phyloP scores from a whole-genome alignment of 2,329 filamentous ascomycete species.

The Cercospora berteroae region DNA sequence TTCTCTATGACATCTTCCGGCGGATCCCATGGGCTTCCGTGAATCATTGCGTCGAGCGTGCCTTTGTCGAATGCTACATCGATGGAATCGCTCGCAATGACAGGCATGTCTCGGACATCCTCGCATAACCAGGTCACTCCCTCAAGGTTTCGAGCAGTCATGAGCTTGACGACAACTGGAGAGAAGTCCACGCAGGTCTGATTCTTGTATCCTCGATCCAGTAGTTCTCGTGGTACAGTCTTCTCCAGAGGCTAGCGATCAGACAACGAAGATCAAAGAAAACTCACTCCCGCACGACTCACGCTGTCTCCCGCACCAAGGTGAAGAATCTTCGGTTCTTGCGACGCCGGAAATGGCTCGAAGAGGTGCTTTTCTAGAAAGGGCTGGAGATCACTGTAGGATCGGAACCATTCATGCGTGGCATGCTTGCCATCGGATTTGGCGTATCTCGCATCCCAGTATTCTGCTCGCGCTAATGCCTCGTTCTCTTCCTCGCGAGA shows the following conservation, averaged over 20 bases:
- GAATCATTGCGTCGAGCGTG: slow-evolving; percentile 38
- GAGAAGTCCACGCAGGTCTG: slow-evolving; percentile 61
- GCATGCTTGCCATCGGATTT: slow-evolving; percentile 41
- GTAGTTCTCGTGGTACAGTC: slow-evolving; percentile 54
- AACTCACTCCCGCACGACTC: slow-evolving; percentile 8
- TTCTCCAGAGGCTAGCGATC: slow-evolving; percentile 30
- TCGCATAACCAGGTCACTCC: slow-evolving; percentile 52
- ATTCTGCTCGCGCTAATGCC: slow-evolving; percentile 37
- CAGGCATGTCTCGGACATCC: slow-evolving; percentile 54
- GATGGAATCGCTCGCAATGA: slow-evolving; percentile 44
- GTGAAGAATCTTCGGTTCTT: slow-evolving; percentile 52
- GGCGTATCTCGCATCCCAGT: slow-evolving; percentile 54
- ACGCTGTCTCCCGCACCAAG: slow-evolving; percentile 60
- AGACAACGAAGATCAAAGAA: background rate
- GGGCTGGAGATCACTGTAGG: slow-evolving; percentile 48
- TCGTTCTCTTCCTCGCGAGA: background rate
- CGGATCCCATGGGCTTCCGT: slow-evolving; percentile 35
- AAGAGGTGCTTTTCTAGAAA: slow-evolving; percentile 52
- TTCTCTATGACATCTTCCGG: slow-evolving; percentile 34
- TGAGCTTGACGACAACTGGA: slow-evolving; percentile 52
- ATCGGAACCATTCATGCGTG: slow-evolving; percentile 56
- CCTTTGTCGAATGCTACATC: slow-evolving; percentile 54
- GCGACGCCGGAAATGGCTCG: slow-evolving; percentile 29
- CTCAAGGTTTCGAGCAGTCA: slow-evolving; percentile 47
- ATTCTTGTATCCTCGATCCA: slow-evolving; percentile 46